Conservation (phyloP, 2,329 filamentous ascomycete genomes). For the Chlorencoelia australis region DNA sequence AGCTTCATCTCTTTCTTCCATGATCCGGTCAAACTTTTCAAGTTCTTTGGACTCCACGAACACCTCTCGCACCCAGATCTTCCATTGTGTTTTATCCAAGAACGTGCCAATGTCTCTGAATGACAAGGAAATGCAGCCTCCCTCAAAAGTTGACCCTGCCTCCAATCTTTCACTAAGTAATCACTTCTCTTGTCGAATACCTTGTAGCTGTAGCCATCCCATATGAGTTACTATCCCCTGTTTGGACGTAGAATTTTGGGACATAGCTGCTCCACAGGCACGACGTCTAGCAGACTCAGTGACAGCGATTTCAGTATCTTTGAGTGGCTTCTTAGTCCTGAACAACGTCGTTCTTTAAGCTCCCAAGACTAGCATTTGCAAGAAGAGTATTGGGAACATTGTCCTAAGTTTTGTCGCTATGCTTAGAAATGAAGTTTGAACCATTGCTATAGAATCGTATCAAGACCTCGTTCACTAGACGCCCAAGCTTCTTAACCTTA, state of each 20-base stretch:
- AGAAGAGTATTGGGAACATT: slow-evolving; percentile 74
- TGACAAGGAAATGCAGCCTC: slow-evolving; percentile 81
- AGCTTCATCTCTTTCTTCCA: too few relatives aligned
- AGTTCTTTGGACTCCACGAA: slow-evolving; percentile 51
- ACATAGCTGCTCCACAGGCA: slow-evolving; percentile 55
- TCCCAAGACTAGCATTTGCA: slow-evolving; percentile 84
- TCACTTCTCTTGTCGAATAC: slow-evolving; percentile 83
- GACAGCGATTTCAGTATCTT: slow-evolving; percentile 25
- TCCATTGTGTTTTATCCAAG: slow-evolving; percentile 48
- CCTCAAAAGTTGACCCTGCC: slow-evolving; percentile 61
- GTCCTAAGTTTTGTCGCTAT: slow-evolving; percentile 94
- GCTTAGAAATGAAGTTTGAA: slow-evolving; percentile 87
- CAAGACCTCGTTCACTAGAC: slow-evolving; percentile 79
- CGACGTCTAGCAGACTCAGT: slow-evolving; percentile 17
- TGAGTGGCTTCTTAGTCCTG: slow-evolving; percentile 61
- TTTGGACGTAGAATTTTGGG: slow-evolving; percentile 81
- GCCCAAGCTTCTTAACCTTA: slow-evolving; percentile 64
- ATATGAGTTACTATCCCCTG: slow-evolving; percentile 75
- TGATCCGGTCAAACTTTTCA: too few relatives aligned
- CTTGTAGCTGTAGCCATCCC: slow-evolving; percentile 85
- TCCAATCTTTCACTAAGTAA: slow-evolving; percentile 52
- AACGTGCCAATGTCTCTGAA: slow-evolving; percentile 88
- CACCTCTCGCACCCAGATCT: slow-evolving; percentile 91
- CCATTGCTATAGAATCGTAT: slow-evolving; percentile 90
- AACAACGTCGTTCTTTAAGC: slow-evolving; percentile 85